Conservation (phyloP, 2,329 filamentous ascomycete species). For the Epichloe sp. region DNA sequence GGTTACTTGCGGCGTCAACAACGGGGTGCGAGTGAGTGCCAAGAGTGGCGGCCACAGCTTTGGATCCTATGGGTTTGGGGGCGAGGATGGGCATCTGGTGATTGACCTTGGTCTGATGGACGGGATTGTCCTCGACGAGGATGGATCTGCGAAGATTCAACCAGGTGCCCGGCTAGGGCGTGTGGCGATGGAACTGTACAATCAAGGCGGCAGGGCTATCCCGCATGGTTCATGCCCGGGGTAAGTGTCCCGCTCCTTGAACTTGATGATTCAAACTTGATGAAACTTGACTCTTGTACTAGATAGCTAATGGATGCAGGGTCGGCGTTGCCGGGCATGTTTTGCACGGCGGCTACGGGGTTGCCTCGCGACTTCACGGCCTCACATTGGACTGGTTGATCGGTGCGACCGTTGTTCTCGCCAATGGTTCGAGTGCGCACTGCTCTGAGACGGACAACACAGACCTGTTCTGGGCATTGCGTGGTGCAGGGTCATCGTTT, state of each 20-base stretch:
- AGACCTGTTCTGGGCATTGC: constrained; percentile 35
- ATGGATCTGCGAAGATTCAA: not conserved
- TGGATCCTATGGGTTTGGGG: not conserved
- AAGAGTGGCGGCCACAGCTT: constrained; percentile 2
- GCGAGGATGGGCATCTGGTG: constrained; percentile 22
- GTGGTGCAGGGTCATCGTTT: constrained; percentile 33
- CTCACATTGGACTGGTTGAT: constrained; percentile 32
- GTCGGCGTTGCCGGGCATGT: constrained; percentile 47
- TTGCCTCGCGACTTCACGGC: constrained; percentile 39
- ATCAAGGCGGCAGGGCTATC: constrained; percentile 11
- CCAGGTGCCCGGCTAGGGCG: constrained; percentile 18
- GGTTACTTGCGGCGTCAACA: not conserved
- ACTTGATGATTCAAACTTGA: constrained; percentile 11
- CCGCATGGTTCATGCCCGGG: not conserved
- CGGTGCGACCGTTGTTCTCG: constrained; percentile 24
- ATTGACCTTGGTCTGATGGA: constrained; percentile 31
- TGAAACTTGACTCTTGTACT: no score
- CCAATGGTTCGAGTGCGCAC: constrained; percentile 20
- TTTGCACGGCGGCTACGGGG: constrained; percentile 45
- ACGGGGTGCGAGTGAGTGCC: not conserved
- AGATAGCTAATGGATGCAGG: constrained; percentile 36
- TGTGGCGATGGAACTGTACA: constrained; percentile 22
- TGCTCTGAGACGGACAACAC: constrained; percentile 26
- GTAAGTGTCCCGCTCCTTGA: not conserved
- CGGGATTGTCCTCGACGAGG: not conserved